Evolutionary conservation across 192 early-diverging fungal species (phyloP), one percentile per base, ranked within the genome.

Genomic region (Coemansia sp.): DNA sequence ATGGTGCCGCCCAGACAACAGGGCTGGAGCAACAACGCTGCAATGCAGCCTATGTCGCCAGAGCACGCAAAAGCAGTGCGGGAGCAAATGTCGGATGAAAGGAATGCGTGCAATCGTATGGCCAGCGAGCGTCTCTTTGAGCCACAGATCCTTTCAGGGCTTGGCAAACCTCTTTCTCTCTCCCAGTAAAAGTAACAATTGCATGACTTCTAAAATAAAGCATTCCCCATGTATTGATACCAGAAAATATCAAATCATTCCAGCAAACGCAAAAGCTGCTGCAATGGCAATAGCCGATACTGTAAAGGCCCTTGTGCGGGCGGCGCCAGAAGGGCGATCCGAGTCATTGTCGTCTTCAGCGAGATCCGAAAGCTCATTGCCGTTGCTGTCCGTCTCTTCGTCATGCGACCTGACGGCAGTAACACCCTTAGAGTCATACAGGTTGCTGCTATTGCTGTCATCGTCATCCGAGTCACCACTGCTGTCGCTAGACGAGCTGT

Each of bases 1-100:
- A 32, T 83, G 41, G 83, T 91, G 2, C 85, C 88, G 3, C 85
- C 86, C 9, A 88, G 90, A 71, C 83, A 88, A 66, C 62, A 58
- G 65, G 80, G 55, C 6, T 85, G 84, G 84, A 25, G 60, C 42
- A 45, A 45, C 42, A 43, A 17, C 57, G 25, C 22, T 29, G 22
- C 20, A 17, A 45, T 17, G 4, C 42, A 45, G 42, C 42, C 42
- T 17, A 45, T 45, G 13, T 45, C 23, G 23, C 50, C 25, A 32
- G 50, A 53, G 23, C 4, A 25, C 25, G 50, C 25, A 29, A 32
- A 25, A 6, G 50, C 50, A 13, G 22, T 53, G 20, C 20, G 19
- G 15, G 22, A 53, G 8, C 19, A 45, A 13, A 45, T 45, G 42
- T 13, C 2, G 42, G 42, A 17, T 45, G 42, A 45, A 17, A 45